These are phyloP conservation scores for Lepiota brunneoincarnata DNA, from an alignment of 768 basidiomycete species.

Conservation along the genomic window DNA sequence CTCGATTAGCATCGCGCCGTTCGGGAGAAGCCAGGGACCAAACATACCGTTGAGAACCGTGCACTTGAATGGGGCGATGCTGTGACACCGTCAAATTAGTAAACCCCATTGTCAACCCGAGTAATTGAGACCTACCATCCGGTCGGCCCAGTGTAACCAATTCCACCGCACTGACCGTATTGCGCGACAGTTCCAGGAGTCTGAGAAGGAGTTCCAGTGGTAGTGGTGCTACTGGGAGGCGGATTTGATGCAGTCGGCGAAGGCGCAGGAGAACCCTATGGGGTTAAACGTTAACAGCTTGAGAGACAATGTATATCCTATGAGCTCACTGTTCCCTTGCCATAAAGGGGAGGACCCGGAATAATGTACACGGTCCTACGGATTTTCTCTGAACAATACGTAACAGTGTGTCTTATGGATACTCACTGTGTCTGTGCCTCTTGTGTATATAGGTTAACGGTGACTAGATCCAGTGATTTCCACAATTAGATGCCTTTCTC, in stretches of 20 bases:
- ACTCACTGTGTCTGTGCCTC: slow-evolving; percentile 29
- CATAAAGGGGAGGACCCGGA: slow-evolving; percentile 48
- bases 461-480: slow-evolving; percentile 25
- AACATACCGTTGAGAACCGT: slow-evolving; percentile 30
- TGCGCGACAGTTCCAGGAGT: slow-evolving; percentile 30
- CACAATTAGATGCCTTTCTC: slow-evolving; percentile 21
- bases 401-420: too few relatives aligned
- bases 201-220: slow-evolving; percentile 17
- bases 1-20: not conserved
- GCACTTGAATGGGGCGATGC: slow-evolving; percentile 36
- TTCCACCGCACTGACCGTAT: slow-evolving; percentile 44
- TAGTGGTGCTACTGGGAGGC: slow-evolving; percentile 17
- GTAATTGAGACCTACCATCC: slow-evolving; percentile 26
- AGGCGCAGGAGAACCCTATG: slow-evolving; percentile 1
- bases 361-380: slow-evolving; percentile 37
- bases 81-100: slow-evolving; percentile 9
- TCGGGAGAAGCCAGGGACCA: not conserved
- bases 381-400: not conserved
- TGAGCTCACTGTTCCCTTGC: slow-evolving; percentile 18
- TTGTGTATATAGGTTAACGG: slow-evolving; percentile 37
- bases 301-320: too few relatives aligned
- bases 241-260: slow-evolving; percentile 15
- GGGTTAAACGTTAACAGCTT: not conserved
- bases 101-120: not conserved
- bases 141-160: slow-evolving; percentile 35